phyloP scores from a whole-genome alignment of 2,329 filamentous ascomycete species.

The Hypocrella siamensis region DNA sequence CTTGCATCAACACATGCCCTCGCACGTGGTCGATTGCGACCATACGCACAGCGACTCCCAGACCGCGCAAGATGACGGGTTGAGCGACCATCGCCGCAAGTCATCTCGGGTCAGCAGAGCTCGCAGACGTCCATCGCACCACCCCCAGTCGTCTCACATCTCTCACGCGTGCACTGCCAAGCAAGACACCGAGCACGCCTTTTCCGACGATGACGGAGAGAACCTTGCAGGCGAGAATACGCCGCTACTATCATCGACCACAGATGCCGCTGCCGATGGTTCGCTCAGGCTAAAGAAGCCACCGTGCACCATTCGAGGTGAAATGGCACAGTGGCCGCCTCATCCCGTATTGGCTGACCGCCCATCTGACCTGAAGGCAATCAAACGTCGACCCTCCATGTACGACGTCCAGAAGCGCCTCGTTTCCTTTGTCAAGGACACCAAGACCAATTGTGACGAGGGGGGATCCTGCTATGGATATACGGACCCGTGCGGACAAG shows the following conservation, averaged over 20 bases:
- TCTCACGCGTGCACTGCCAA: not conserved
- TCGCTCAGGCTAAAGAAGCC: constrained; percentile 12
- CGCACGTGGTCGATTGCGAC: constrained; percentile 68
- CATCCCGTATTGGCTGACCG: constrained; percentile 10
- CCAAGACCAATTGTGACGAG: constrained; percentile 46
- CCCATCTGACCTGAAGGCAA: constrained; percentile 13
- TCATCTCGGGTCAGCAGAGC: constrained; percentile 16
- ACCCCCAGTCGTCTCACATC: constrained; percentile 9
- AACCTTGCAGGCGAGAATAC: constrained; percentile 26
- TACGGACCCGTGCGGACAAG: constrained; percentile 48
- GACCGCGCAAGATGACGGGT: constrained; percentile 10
- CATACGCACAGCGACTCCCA: constrained; percentile 49
- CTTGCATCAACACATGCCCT: constrained; percentile 59
- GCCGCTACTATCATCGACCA: constrained; percentile 23
- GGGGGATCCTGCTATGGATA: constrained; percentile 47
- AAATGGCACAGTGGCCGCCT: constrained; percentile 11
- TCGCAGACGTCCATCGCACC: constrained; percentile 14
- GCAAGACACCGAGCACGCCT: constrained; percentile 1
- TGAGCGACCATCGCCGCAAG: constrained; percentile 10
- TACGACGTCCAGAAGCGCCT: constrained; percentile 37
- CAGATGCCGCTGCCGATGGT: constrained; percentile 11
- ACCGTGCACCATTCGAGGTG: constrained; percentile 13
- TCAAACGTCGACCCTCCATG: constrained; percentile 36
- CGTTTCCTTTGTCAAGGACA: constrained; percentile 50
- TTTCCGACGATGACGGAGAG: constrained; percentile 4